Base-by-base conservation (phyloP, 129 eudicot genomes). In the Pseudognaphalium luteoalbum region DNA sequence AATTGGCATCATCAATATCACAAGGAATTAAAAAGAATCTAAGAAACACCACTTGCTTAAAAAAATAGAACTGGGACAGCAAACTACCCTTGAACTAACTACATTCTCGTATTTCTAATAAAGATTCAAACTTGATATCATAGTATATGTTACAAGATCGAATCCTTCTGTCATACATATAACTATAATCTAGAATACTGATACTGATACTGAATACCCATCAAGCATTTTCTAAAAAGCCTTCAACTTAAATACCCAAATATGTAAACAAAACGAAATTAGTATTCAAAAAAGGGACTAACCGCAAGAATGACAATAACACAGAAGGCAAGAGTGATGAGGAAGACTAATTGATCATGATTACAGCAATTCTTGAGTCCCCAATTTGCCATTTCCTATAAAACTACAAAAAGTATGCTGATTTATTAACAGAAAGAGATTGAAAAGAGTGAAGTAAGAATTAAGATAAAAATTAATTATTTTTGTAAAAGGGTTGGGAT, bases 291-390 rank as follows among this genome's bases (percentile, higher is more conserved):
- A 56, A 57, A 54, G 67, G 29, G 78, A 19, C 57, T 35, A 78
- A 87, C 96, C 85, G 96, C 90, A 56, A 90, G 92, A 72, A 90
- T 86, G 85, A 87, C 82, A 34, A 90, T 82, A 22, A 88, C 58
- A 75, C 92, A 90, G 59, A 90, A 86, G 25, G 84, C 79, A 17
- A 88, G 79, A 64, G 90, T 85, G 73, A 83, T 78, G 25, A 90
- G 85, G 75, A 90, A 90, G 33, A 87, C 87, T 6, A 87, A 67
- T 78, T 90, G 96, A 59, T 90, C 96, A 75, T 82, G 88, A 50
- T 87, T 90, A 73, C 96, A 90, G 64, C 96, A 90, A 73, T 84
- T 81, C 76, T 74, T 82, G 75, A 90, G 80, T 84, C 75, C 92
- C 96, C 92, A 90, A 78, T 90, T 87, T 32, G 85, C 71, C 96